Evolutionary conservation across 23 red algal species (phyloP).

Genomic region (Gracilaria domingensis): DNA sequence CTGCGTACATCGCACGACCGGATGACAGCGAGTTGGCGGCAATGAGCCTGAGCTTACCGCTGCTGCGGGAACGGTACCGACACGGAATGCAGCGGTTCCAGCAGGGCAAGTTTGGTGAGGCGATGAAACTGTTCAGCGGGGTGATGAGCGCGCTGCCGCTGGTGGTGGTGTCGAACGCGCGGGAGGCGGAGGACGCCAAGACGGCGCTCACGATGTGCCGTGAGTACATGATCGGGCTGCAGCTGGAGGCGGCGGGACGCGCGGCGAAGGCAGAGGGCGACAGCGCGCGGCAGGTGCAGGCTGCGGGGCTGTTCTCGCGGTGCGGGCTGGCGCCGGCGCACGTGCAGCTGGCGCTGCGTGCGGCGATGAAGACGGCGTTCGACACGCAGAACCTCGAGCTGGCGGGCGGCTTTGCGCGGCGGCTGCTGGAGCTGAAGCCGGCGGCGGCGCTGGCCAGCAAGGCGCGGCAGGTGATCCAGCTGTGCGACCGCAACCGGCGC

Average conservation of each 20-base stretch:
- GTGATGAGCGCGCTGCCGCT: conserved; percentile 85
- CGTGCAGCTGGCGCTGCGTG: conserved; percentile 90
- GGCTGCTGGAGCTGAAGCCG: conserved; percentile 87
- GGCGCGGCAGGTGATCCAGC: conserved; percentile 89
- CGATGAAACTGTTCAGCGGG: conserved; percentile 53
- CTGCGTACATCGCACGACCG: conserved; percentile 51
- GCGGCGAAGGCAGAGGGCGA: conserved; percentile 77
- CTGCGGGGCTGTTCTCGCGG: conserved; percentile 91
- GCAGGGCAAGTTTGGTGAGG: conserved; percentile 85
- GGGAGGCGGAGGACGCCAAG: conserved; percentile 79
- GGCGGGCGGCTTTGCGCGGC: conserved; percentile 80
- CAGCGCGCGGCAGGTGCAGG: conserved; percentile 73
- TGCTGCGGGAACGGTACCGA: conserved; percentile 69
- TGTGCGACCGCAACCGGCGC: conserved; percentile 87
- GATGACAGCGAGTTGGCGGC: conserved; percentile 33
- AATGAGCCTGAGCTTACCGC: conserved; percentile 50
- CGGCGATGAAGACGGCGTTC: conserved; percentile 97
- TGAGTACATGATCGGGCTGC: conserved; percentile 94
- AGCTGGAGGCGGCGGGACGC: conserved; percentile 74
- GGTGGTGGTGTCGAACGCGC: conserved; percentile 61
- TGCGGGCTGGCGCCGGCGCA: conserved; percentile 90
- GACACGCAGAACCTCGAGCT: conserved; percentile 81
- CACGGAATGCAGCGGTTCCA: conserved; percentile 70
- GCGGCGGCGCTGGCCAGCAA: conserved; percentile 57
- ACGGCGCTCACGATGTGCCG: conserved; percentile 74